A percentile compares a stretch with the other conserved stretches of the same genome.
Conservation (phyloP, 306 rosid species). For the Macrotyloma uniflorum region DNA sequence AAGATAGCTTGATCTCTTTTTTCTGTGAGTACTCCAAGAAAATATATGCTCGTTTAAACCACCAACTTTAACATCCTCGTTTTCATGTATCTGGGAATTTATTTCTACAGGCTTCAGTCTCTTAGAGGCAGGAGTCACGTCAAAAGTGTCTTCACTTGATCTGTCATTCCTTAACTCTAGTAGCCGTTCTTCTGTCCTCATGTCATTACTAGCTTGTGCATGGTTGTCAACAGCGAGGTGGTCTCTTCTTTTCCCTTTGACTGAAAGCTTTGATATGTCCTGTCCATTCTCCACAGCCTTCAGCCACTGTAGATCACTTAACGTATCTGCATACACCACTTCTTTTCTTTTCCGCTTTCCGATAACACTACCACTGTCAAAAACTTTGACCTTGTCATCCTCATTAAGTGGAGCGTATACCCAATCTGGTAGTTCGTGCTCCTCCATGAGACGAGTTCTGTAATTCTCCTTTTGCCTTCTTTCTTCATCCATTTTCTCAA, state of each 20-base stretch:
- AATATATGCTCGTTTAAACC: constrained; percentile 54
- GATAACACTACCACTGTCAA: constrained; percentile 29
- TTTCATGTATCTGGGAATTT: constrained; percentile 48
- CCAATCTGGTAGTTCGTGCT: constrained; percentile 93
- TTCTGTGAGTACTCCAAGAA: constrained; percentile 74
- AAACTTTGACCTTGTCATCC: constrained; percentile 52
- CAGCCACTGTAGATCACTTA: constrained; percentile 84
- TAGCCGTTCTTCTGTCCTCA: constrained; percentile 47
- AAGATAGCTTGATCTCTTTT: constrained; percentile 74
- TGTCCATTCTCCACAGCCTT: constrained; percentile 82
- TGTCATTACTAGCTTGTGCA: constrained; percentile 43
- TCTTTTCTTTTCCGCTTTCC: constrained; percentile 87
- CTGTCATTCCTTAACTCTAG: constrained; percentile 51
- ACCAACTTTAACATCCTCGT: constrained; percentile 42
- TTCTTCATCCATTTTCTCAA: constrained; percentile 91
- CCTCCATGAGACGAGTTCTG: constrained; percentile 83
- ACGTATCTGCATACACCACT: constrained; percentile 73
- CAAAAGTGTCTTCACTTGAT: constrained; percentile 57
- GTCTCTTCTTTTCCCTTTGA: constrained; percentile 58
- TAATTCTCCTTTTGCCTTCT: constrained; percentile 87
- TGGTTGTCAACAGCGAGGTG: constrained; percentile 44
- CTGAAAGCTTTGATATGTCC: constrained; percentile 57
- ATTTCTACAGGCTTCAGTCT: constrained; percentile 55
- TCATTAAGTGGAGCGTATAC: constrained; percentile 64
- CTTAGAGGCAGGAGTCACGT: constrained; percentile 50